These are phyloP conservation scores for Aspergillus cristatus DNA, from an alignment of 495 filamentous ascomycete species.

Conservation along the genomic window DNA sequence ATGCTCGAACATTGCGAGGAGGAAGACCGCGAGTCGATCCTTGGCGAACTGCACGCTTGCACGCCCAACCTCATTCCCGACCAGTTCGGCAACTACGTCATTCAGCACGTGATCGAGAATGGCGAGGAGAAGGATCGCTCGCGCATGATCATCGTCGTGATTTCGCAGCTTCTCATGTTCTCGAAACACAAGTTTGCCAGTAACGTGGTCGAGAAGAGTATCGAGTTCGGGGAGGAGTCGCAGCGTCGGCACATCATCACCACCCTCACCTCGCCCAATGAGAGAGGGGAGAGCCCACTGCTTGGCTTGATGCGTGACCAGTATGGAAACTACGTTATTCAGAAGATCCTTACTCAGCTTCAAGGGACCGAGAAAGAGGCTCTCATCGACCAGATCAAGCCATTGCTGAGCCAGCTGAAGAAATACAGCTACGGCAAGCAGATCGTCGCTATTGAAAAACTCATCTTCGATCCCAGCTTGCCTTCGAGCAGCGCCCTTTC, in stretches of 20 bases:
- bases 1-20: conserved; percentile 82
- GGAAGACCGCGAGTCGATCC: conserved; percentile 56
- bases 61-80: conserved; percentile 68
- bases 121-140: conserved; percentile 68
- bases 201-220: conserved; percentile 95
- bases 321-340: conserved; percentile 95
- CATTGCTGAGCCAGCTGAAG: conserved; percentile 63
- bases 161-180: conserved; percentile 56
- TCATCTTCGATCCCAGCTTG: conserved; percentile 39
- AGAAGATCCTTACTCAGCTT: conserved; percentile 69
- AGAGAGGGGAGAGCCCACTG: conserved; percentile 58
- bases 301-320: conserved; percentile 78
- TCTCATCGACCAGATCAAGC: conserved; percentile 65
- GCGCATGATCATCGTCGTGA: conserved; percentile 65
- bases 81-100: conserved; percentile 95
- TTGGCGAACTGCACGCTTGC: conserved; percentile 70
- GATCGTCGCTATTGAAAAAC: conserved; percentile 59
- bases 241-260: conserved; percentile 64
- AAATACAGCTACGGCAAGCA: conserved; percentile 71
- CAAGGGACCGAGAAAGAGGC: conserved; percentile 52
- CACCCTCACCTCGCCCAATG: conserved; percentile 48
- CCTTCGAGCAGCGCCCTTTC: conserved; percentile 13
- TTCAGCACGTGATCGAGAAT: conserved; percentile 83
- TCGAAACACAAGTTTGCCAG: conserved; percentile 97
- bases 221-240: conserved; percentile 59